These are phyloP conservation scores for Trametes villosa DNA, from an alignment of 768 basidiomycete species.

Conservation along the genomic window DNA sequence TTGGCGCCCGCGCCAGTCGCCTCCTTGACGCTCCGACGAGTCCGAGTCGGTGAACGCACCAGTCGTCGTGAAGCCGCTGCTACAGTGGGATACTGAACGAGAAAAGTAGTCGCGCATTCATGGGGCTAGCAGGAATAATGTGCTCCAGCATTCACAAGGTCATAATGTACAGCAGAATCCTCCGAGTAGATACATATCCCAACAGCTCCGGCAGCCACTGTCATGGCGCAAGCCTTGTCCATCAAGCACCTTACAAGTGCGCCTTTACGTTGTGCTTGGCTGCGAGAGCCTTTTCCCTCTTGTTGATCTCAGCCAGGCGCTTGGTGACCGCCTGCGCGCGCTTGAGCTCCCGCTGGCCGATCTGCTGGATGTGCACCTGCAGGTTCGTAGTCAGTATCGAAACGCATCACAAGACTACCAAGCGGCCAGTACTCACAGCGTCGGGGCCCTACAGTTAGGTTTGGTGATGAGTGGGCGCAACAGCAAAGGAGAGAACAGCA, in stretches of 20 bases:
- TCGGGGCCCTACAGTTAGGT: conserved; percentile 66
- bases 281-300: conserved; percentile 64
- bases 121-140: too few relatives aligned
- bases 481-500: conserved; percentile 11
- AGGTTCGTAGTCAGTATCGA: conserved; percentile 19
- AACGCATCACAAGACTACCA: background rate
- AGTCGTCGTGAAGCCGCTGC: too few relatives aligned
- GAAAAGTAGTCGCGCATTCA: too few relatives aligned
- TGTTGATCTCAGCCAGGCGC: conserved; percentile 56
- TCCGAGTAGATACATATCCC: conserved; percentile 1
- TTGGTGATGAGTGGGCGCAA: background rate
- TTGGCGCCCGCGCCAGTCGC: background rate
- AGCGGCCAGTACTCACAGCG: conserved; percentile 51
- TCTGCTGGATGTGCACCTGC: conserved; percentile 93
- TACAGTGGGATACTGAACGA: too few relatives aligned
- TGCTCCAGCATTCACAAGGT: background rate
- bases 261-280: conserved; percentile 64
- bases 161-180: conserved; percentile 1
- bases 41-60: too few relatives aligned
- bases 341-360: conserved; percentile 87
- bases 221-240: background rate
- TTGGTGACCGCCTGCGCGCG: conserved; percentile 66
- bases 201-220: background rate
- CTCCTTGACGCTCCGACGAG: too few relatives aligned
- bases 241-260: conserved; percentile 48